Percentiles rank a stretch among this genome's conserved stretches.
Conservation (phyloP, 371 early-diverging fungal genomes). For the Thermomucor indicae-seudaticae region DNA sequence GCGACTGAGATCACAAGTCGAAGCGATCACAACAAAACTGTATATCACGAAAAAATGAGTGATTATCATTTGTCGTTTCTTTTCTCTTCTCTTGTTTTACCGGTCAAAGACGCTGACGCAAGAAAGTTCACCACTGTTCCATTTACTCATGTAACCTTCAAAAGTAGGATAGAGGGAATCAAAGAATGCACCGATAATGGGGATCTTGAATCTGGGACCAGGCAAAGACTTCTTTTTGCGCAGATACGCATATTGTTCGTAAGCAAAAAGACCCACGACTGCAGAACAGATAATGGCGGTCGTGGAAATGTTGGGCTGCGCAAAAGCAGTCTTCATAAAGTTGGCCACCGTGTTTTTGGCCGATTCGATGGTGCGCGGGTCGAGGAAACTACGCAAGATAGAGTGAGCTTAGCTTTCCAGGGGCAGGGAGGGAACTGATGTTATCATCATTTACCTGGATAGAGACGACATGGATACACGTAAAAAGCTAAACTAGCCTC, state of each 20-base stretch:
- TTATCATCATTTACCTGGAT: no score
- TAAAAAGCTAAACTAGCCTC: no score
- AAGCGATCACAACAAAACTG: constrained; percentile 53
- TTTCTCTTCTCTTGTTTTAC: constrained; percentile 16
- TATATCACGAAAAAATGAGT: background rate
- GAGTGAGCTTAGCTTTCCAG: background rate
- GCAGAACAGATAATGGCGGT: constrained; percentile 40
- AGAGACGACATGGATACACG: no score
- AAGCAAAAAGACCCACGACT: constrained; percentile 43
- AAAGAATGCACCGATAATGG: constrained; percentile 50
- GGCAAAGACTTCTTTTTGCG: constrained; percentile 46
- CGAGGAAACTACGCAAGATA: constrained; percentile 25
- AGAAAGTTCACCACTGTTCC: constrained; percentile 53
- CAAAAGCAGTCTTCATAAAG: constrained; percentile 32
- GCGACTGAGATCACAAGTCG: constrained; percentile 47
- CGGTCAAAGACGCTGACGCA: constrained; percentile 52
- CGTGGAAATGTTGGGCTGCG: constrained; percentile 29
- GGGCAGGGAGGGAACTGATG: no score
- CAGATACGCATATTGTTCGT: constrained; percentile 48
- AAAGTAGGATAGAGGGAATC: constrained; percentile 53
- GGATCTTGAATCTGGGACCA: constrained; percentile 46
- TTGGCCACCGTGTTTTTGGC: constrained; percentile 34
- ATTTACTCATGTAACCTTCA: constrained; percentile 51
- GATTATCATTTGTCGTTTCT: background rate
- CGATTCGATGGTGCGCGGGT: constrained; percentile 43